phyloP scores from a whole-genome alignment of 2,329 filamentous ascomycete species.

The Penicillium sp. region DNA sequence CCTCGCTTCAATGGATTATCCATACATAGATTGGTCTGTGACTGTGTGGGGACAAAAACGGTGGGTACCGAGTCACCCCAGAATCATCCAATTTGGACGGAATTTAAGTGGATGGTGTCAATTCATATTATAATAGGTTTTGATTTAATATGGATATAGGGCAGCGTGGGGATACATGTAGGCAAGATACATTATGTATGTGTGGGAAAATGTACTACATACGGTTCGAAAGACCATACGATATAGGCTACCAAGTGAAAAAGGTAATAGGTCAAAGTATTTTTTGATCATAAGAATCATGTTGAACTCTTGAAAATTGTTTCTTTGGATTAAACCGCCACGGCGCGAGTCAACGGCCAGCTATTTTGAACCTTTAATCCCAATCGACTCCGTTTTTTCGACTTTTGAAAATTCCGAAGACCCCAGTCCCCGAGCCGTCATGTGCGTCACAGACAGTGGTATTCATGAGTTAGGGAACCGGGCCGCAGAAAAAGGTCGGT shows the following conservation, averaged over 20 bases:
- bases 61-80: background rate
- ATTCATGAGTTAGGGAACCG: slow-evolving; percentile 35
- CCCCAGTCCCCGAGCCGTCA: slow-evolving; percentile 31
- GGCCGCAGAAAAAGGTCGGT: slow-evolving; percentile 40
- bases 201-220: too few relatives aligned
- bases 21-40: background rate
- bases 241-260: slow-evolving; percentile 4
- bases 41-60: background rate
- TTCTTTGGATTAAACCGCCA: slow-evolving; percentile 46
- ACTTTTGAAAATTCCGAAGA: slow-evolving; percentile 35
- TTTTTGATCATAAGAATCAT: slow-evolving; percentile 34
- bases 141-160: background rate
- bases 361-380: slow-evolving; percentile 45
- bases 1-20: background rate
- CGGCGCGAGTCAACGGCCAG: slow-evolving; percentile 43
- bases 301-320: slow-evolving; percentile 40
- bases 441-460: slow-evolving; percentile 41
- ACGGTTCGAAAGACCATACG: background rate
- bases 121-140: background rate
- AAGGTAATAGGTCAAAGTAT: slow-evolving; percentile 21
- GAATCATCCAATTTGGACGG: background rate
- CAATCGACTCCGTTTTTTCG: slow-evolving; percentile 42
- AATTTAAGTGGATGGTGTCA: background rate
- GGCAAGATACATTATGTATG: background rate
- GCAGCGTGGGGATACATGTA: background rate